A percentile compares a stretch with the other conserved stretches of the same genome.
Conservation (phyloP, 2,329 filamentous ascomycete species). For the Aspergillus sp. region DNA sequence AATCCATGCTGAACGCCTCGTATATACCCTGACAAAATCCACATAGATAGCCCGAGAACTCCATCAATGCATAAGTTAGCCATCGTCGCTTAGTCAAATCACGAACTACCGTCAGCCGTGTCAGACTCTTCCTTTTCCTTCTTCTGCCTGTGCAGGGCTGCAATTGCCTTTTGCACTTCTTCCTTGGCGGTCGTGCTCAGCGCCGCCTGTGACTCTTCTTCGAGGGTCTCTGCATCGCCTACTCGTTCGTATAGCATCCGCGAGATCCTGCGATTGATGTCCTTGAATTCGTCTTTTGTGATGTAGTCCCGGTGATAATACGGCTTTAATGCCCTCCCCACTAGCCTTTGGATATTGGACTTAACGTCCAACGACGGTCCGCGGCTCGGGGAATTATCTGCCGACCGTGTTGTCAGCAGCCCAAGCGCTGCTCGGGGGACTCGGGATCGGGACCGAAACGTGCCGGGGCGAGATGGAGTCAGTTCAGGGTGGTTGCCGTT, state of each 20-base stretch:
- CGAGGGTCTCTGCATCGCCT: constrained; percentile 49
- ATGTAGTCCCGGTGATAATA: constrained; percentile 72
- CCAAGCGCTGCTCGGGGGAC: constrained; percentile 17
- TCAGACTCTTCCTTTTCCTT: constrained; percentile 10
- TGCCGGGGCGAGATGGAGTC: constrained; percentile 7
- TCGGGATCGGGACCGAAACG: constrained; percentile 14
- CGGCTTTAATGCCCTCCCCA: constrained; percentile 72
- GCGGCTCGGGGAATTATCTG: constrained; percentile 62
- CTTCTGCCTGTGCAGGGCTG: constrained; percentile 13
- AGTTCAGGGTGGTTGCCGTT: constrained; percentile 2
- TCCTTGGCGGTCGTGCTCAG: constrained; percentile 70
- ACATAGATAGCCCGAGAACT: no score
- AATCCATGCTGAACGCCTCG: no score
- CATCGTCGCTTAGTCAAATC: no score
- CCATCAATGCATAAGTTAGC: no score
- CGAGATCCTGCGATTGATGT: constrained; percentile 84
- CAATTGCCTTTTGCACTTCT: constrained; percentile 70
- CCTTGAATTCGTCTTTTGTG: constrained; percentile 81
- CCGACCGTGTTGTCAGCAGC: constrained; percentile 33
- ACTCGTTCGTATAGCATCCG: constrained; percentile 72
- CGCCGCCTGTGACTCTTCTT: constrained; percentile 56
- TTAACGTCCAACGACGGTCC: constrained; percentile 73
- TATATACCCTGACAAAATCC: no score
- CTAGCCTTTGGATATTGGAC: constrained; percentile 79
- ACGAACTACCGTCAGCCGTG: no score